Percentiles rank a stretch among this genome's conserved stretches.
These are phyloP conservation scores for Candida arabinofermentans DNA, from an alignment of 805 yeast genomes.

Conservation along the genomic window DNA sequence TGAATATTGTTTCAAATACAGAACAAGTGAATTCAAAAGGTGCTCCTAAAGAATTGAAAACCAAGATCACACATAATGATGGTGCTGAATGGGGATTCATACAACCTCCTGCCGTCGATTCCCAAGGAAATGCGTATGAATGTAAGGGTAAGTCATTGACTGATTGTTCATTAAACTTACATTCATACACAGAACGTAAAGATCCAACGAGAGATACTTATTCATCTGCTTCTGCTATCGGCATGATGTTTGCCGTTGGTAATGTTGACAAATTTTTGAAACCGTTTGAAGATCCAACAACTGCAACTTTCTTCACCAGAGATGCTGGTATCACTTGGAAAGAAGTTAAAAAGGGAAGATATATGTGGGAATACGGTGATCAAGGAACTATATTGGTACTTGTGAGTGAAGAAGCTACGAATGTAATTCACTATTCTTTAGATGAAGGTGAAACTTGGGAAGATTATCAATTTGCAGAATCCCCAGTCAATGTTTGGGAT, in stretches of 20 bases:
- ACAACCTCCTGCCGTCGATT: slow-evolving; percentile 64
- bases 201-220: slow-evolving; percentile 76
- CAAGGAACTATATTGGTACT: slow-evolving; percentile 83
- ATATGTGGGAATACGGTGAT: slow-evolving; percentile 96
- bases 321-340: slow-evolving; percentile 93
- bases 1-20: slow-evolving; percentile 63
- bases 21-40: slow-evolving; percentile 32
- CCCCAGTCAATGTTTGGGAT: slow-evolving; percentile 56
- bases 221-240: slow-evolving; percentile 86
- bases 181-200: slow-evolving; percentile 83
- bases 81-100: slow-evolving; percentile 83
- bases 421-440: slow-evolving; percentile 57
- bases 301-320: slow-evolving; percentile 71
- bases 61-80: slow-evolving; percentile 82
- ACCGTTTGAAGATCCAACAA: slow-evolving; percentile 34
- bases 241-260: slow-evolving; percentile 89
- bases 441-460: slow-evolving; percentile 82
- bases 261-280: slow-evolving; percentile 69
- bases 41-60: slow-evolving; percentile 52
- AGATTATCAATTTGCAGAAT: slow-evolving; percentile 57
- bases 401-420: slow-evolving; percentile 56
- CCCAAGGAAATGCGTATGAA: slow-evolving; percentile 49
- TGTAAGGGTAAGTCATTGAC: slow-evolving; percentile 48
- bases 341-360: slow-evolving; percentile 67
- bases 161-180: slow-evolving; percentile 77